Conservation (phyloP, 257 asterid genomes). For the Solanum ahanhuiri region DNA sequence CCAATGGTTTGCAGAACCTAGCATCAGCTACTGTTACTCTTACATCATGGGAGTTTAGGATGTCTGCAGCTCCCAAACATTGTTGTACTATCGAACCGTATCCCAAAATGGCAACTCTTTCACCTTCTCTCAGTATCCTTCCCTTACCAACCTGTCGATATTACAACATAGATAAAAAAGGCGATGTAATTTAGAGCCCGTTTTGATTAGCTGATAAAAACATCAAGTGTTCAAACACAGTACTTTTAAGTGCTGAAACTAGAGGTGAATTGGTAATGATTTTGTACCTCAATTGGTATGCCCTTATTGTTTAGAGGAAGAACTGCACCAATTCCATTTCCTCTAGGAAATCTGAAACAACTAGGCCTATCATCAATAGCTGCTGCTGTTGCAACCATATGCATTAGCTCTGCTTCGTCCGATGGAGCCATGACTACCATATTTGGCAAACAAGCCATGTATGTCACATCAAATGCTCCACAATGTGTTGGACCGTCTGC, state of each 20-base stretch:
- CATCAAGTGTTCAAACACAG: not conserved
- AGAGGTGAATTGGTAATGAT: not conserved
- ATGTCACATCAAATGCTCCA: slow-evolving; percentile 75
- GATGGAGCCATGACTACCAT: slow-evolving; percentile 90
- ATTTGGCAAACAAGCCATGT: slow-evolving; percentile 80
- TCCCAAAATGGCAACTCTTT: slow-evolving; percentile 58
- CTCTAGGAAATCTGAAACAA: slow-evolving; percentile 74
- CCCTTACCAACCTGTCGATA: slow-evolving; percentile 58
- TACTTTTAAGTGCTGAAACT: not conserved
- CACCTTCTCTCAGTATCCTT: slow-evolving; percentile 51
- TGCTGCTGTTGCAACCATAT: slow-evolving; percentile 79
- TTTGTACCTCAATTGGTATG: slow-evolving; percentile 49
- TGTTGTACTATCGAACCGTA: slow-evolving; percentile 59
- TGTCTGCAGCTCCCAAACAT: slow-evolving; percentile 50
- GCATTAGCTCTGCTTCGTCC: slow-evolving; percentile 78
- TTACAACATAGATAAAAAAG: not conserved
- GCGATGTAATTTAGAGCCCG: not conserved
- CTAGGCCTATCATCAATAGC: slow-evolving; percentile 62
- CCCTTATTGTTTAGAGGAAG: slow-evolving; percentile 53
- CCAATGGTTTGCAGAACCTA: slow-evolving; percentile 74
- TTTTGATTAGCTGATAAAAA: not conserved
- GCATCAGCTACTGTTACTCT: slow-evolving; percentile 59
- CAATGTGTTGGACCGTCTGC: slow-evolving; percentile 86
- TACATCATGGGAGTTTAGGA: slow-evolving; percentile 27
- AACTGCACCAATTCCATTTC: slow-evolving; percentile 49